These are phyloP conservation scores for Raffaelea ambrosiae DNA, from an alignment of 2,329 filamentous ascomycete genomes.

Conservation along the genomic window DNA sequence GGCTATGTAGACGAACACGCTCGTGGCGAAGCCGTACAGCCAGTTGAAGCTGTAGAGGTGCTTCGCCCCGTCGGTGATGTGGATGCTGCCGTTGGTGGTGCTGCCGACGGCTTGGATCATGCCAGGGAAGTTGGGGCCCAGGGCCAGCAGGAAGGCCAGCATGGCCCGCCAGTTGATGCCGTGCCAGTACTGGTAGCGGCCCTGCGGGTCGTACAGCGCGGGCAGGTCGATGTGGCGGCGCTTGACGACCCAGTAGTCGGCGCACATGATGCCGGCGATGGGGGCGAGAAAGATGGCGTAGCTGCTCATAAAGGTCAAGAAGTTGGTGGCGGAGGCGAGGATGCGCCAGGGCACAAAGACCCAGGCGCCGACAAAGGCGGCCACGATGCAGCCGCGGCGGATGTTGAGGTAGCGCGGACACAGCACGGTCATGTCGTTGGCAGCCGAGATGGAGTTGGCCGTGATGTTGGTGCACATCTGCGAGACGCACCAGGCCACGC, in stretches of 20 bases:
- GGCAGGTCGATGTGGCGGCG: constrained; percentile 24
- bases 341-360: constrained; percentile 15
- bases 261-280: constrained; percentile 23
- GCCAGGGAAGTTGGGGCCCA: constrained; percentile 8
- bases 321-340: constrained; percentile 10
- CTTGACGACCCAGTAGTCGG: constrained; percentile 29
- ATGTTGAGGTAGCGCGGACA: constrained; percentile 27
- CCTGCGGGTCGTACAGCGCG: constrained; percentile 24
- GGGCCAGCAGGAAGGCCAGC: constrained; percentile 1
- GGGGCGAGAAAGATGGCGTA: constrained; percentile 14
- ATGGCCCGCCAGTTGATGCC: constrained; percentile 13
- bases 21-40: constrained; percentile 12
- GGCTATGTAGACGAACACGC: constrained; percentile 4
- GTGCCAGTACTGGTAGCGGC: constrained; percentile 22
- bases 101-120: constrained; percentile 6
- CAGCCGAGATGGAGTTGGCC: constrained; percentile 27
- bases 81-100: constrained; percentile 2
- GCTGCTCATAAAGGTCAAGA: constrained; percentile 12
- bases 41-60: constrained; percentile 17
- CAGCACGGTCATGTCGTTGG: constrained; percentile 23
- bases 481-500: constrained; percentile 12
- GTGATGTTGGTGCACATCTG: constrained; percentile 14
- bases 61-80: constrained; percentile 10
- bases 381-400: constrained; percentile 18
- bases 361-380: constrained; percentile 17